Conservation (phyloP, 1,139 yeast species). For the Wickerhamomyces sp. region DNA sequence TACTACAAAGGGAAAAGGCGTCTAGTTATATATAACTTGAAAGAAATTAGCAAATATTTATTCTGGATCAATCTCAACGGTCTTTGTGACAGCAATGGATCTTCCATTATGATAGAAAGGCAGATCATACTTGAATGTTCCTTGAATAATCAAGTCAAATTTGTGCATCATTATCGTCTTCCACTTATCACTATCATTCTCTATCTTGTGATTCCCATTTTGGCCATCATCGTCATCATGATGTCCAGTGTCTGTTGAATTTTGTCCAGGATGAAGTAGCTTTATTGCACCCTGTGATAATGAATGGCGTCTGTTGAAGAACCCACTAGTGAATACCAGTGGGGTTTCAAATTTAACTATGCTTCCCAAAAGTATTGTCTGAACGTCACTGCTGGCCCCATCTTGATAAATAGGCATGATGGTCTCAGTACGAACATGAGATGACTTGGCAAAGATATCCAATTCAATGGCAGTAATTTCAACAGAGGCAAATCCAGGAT, state of each 20-base stretch:
- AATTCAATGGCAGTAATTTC: slow-evolving; percentile 63
- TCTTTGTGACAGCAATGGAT: slow-evolving; percentile 59
- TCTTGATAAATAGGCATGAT: slow-evolving; percentile 10
- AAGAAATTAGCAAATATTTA: not conserved
- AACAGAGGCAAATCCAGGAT: slow-evolving; percentile 81
- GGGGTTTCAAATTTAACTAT: slow-evolving; percentile 66
- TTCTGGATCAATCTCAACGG: slow-evolving; percentile 53
- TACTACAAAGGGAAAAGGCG: too few species aligned
- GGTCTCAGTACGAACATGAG: slow-evolving; percentile 32
- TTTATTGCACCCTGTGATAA: slow-evolving; percentile 65
- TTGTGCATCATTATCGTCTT: slow-evolving; percentile 70
- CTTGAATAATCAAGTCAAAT: slow-evolving; percentile 80
- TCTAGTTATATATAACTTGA: not conserved
- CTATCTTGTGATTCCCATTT: slow-evolving; percentile 28
- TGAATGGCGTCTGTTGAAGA: slow-evolving; percentile 56
- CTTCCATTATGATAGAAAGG: slow-evolving; percentile 56
- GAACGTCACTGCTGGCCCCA: slow-evolving; percentile 25
- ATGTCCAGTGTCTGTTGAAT: slow-evolving; percentile 40
- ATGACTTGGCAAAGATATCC: slow-evolving; percentile 83
- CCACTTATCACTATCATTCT: slow-evolving; percentile 55
- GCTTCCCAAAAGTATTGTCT: slow-evolving; percentile 76
- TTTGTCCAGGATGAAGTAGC: slow-evolving; percentile 69
- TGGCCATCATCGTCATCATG: slow-evolving; percentile 25
- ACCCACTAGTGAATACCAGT: slow-evolving; percentile 70
- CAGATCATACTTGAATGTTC: slow-evolving; percentile 70